Conservation (phyloP, 2,329 filamentous ascomycete genomes). For the Exophiala phaeomuriformis region DNA sequence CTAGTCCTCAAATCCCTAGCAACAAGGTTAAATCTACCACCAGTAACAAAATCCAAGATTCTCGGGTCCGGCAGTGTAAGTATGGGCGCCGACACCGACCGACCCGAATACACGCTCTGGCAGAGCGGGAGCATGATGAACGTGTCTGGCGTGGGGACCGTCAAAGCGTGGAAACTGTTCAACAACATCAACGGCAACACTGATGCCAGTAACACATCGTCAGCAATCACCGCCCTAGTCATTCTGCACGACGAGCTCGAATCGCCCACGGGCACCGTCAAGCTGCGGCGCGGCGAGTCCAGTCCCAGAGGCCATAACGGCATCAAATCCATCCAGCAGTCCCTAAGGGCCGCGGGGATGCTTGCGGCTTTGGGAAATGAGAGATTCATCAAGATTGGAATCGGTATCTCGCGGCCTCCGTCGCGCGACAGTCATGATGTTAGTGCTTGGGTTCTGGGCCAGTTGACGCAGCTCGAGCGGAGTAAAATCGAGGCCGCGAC, state of each 20-base stretch:
- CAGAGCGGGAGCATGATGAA: slow-evolving; percentile 81
- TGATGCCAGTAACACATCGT: slow-evolving; percentile 10
- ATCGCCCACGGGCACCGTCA: slow-evolving; percentile 59
- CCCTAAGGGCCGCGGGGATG: slow-evolving; percentile 18
- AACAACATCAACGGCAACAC: slow-evolving; percentile 21
- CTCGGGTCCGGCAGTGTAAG: slow-evolving; percentile 47
- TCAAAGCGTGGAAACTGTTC: slow-evolving; percentile 56
- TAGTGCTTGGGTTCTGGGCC: slow-evolving; percentile 66
- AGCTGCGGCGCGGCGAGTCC: slow-evolving; percentile 48
- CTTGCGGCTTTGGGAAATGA: slow-evolving; percentile 46
- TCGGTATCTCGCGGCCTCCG: slow-evolving; percentile 78
- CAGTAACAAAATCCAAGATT: slow-evolving; percentile 43
- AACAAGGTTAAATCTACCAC: slow-evolving; percentile 45
- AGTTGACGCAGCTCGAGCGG: slow-evolving; percentile 52
- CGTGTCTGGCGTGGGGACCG: slow-evolving; percentile 64
- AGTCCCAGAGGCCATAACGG: slow-evolving; percentile 69
- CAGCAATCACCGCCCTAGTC: slow-evolving; percentile 50
- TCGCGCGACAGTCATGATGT: slow-evolving; percentile 62
- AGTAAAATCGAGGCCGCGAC: slow-evolving; percentile 44
- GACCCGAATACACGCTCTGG: slow-evolving; percentile 58
- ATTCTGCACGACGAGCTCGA: slow-evolving; percentile 89
- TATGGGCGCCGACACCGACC: slow-evolving; percentile 36
- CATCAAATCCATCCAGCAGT: slow-evolving; percentile 52
- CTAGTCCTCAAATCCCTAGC: slow-evolving; percentile 60
- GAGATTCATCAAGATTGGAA: slow-evolving; percentile 55